A percentile compares a stretch with the other conserved stretches of the same genome.
Evolutionary conservation across 1,284 basidiomycete species (phyloP).

Genomic region (Sporisorium reilianum): DNA sequence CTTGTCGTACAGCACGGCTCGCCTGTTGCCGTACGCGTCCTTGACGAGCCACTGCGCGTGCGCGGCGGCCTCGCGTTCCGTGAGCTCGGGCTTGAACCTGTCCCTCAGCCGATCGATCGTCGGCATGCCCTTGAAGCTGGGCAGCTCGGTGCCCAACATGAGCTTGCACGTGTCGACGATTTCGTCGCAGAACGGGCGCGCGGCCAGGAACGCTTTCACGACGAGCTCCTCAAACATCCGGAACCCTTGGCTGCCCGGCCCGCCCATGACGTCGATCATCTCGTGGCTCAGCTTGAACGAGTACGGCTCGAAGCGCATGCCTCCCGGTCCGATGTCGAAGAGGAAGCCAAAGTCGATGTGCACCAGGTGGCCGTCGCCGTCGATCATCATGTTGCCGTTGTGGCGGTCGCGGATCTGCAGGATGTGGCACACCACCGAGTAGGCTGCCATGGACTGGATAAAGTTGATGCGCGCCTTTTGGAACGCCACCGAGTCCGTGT

Average conservation of each 20-base stretch:
- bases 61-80: constrained; percentile 90
- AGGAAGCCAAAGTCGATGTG: constrained; percentile 98
- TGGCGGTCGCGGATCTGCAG: constrained; percentile 97
- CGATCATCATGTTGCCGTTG: constrained; percentile 99
- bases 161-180: constrained; percentile 87
- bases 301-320: constrained; percentile 70
- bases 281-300: constrained; percentile 99
- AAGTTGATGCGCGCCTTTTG: constrained; percentile 95
- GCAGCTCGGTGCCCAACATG: constrained; percentile 94
- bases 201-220: constrained; percentile 94
- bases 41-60: constrained; percentile 86
- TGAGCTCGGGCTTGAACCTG: constrained; percentile 84
- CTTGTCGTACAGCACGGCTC: constrained; percentile 91
- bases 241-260: constrained; percentile 90
- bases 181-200: constrained; percentile 89
- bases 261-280: constrained; percentile 98
- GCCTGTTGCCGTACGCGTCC: constrained; percentile 93
- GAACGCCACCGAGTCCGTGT: constrained; percentile 87
- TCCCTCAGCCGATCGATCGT: constrained; percentile 84
- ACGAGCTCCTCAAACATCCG: constrained; percentile 92
- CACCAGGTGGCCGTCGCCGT: constrained; percentile 93
- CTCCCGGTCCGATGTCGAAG: constrained; percentile 84
- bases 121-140: constrained; percentile 94
- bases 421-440: constrained; percentile 98
- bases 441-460: constrained; percentile 98